Evolutionary conservation across 371 early-diverging fungal genomes (phyloP).

Genomic region (Actinomucor elegans): DNA sequence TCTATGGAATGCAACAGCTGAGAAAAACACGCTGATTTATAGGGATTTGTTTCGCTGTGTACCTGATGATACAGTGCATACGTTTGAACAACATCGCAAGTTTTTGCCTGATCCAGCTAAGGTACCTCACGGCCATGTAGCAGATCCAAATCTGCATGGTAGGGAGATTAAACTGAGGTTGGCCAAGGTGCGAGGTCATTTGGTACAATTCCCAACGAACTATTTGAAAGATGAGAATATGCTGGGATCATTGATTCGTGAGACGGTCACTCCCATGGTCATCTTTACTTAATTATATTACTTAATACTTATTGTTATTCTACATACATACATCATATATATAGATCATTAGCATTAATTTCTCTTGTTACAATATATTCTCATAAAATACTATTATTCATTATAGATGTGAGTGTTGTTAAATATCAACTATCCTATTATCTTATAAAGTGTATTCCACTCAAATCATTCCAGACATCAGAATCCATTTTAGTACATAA

Average conservation of each 20-base stretch:
- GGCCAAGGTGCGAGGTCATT: conserved; percentile 53
- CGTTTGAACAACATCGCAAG: conserved; percentile 60
- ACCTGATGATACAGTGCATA: conserved; percentile 79
- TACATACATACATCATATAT: too few species aligned
- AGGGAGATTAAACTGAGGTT: conserved; percentile 43
- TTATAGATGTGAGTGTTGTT: too few species aligned
- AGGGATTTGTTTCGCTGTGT: conserved; percentile 83
- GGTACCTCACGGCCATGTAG: conserved; percentile 60
- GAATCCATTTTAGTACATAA: too few species aligned
- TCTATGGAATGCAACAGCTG: conserved; percentile 68
- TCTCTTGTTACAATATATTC: too few species aligned
- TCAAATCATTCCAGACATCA: too few species aligned
- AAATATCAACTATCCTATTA: too few species aligned
- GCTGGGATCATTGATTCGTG: conserved; percentile 55
- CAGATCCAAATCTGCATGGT: conserved; percentile 38
- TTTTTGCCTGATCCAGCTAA: conserved; percentile 57
- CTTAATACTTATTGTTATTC: too few species aligned
- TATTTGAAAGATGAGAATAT: conserved; percentile 71
- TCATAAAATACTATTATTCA: too few species aligned
- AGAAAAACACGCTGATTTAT: conserved; percentile 68
- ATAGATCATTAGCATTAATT: too few species aligned
- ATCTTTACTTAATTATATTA: conserved; percentile 42
- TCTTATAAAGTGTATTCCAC: too few species aligned
- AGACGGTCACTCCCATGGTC: conserved; percentile 50
- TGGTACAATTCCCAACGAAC: conserved; percentile 74